These are phyloP conservation scores for Leucocoprinus sp. DNA, from an alignment of 768 basidiomycete species.

Conservation along the genomic window DNA sequence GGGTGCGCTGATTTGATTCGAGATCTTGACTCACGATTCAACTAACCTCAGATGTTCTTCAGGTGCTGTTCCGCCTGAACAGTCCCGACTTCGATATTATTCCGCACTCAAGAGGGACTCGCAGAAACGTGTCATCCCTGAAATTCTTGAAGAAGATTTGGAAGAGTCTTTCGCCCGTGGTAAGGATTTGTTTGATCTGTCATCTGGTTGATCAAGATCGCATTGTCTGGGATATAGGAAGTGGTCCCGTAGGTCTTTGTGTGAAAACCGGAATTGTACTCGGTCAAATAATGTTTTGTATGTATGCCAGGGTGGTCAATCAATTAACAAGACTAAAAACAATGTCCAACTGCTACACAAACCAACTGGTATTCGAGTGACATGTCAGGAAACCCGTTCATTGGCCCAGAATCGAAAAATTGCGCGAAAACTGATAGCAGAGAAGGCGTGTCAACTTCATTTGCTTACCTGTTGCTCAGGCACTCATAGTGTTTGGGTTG, in stretches of 20 bases:
- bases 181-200: constrained; percentile 24
- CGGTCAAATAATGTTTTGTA: constrained; percentile 11
- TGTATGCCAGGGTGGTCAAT: constrained; percentile 73
- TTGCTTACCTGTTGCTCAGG: constrained; percentile 8
- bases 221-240: constrained; percentile 37
- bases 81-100: constrained; percentile 38
- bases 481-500: constrained; percentile 2
- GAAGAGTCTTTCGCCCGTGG: constrained; percentile 85
- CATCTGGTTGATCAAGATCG: too few relatives aligned
- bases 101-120: constrained; percentile 68
- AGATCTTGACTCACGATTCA: constrained; percentile 9
- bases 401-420: constrained; percentile 68
- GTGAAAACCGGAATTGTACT: constrained; percentile 12
- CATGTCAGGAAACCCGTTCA: constrained; percentile 86
- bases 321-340: constrained; percentile 90
- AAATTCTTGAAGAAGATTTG: constrained; percentile 71
- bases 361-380: constrained; percentile 80
- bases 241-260: constrained; percentile 57
- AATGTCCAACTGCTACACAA: constrained; percentile 86
- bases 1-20: constrained; percentile 18
- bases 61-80: constrained; percentile 33
- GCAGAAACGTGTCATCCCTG: constrained; percentile 53
- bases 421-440: constrained; percentile 63
- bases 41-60: constrained; percentile 22
- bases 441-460: constrained; percentile 55